phyloP scores from a whole-genome alignment of 768 basidiomycete genomes.

The Russula compacta region DNA sequence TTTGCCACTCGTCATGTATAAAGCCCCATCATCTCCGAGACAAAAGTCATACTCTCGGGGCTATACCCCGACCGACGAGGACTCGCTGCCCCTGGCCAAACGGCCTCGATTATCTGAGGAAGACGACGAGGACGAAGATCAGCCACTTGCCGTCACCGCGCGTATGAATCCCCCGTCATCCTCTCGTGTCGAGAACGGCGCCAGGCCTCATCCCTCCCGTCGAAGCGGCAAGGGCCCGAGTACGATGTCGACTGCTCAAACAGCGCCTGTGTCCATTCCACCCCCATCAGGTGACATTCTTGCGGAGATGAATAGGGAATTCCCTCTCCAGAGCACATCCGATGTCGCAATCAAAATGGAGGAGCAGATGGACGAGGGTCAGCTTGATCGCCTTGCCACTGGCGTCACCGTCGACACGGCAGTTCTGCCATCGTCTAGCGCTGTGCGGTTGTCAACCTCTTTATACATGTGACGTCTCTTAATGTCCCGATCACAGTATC shows the following conservation, averaged over 20 bases:
- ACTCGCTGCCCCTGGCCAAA: constrained; percentile 41
- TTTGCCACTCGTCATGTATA: constrained; percentile 18
- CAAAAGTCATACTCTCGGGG: constrained; percentile 16
- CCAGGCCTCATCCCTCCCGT: constrained; percentile 31
- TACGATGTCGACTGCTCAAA: constrained; percentile 52
- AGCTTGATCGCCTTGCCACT: constrained; percentile 66
- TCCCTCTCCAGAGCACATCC: constrained; percentile 39
- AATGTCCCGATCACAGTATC: constrained; percentile 29
- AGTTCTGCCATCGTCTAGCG: constrained; percentile 33
- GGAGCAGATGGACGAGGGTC: constrained; percentile 71
- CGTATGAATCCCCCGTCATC: constrained; percentile 20
- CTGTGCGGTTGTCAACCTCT: constrained; percentile 31
- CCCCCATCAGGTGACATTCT: constrained; percentile 34
- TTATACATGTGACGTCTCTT: background rate
- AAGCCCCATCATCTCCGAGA: constrained; percentile 26
- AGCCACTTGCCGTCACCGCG: constrained; percentile 28
- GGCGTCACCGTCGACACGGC: constrained; percentile 71
- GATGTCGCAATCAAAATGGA: constrained; percentile 58
- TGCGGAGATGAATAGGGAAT: constrained; percentile 30
- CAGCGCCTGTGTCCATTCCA: constrained; percentile 37
- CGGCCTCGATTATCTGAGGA: constrained; percentile 20
- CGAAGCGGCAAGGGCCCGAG: constrained; percentile 47
- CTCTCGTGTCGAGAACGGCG: constrained; percentile 13
- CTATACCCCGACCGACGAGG: constrained; percentile 44
- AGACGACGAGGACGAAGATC: constrained; percentile 21